Base-by-base conservation (phyloP, 2,329 filamentous ascomycete species). In the Sporothrix luriei region DNA sequence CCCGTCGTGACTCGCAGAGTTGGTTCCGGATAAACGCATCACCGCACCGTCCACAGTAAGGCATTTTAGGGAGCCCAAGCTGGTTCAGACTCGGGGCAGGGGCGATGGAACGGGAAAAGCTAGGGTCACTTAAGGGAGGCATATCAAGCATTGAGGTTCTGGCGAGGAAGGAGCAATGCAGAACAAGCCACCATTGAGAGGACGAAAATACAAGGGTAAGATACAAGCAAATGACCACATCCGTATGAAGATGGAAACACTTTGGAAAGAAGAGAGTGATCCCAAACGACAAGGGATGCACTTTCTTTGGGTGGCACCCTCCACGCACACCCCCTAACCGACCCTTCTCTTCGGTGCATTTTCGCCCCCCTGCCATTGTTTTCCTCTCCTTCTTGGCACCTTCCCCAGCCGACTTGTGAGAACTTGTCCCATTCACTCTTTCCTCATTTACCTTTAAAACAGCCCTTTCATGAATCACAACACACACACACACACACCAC, bases 351-450 rank as follows among this genome's bases (percentile, higher is more conserved):
- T 33, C 33, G 33, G 33, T 33, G 33, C 26, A 33, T n/a, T 16
- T 66, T 6, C 48, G 40, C 65, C 11, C 49, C 51, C 51, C 38
- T 24, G 43, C 40, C 9, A 43, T 59, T 16, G 66, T 49, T 38
- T 16, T 21, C 55, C 57, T 46, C 5, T 7, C 26, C 26, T 33
- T 26, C 26, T 52, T 57, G 38, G 49, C 40, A 9, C 62, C 26
- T 51, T 65, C 43, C 64, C 64, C 33, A 29, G 64, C 64, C 49
- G 64, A 49, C n/a, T 54, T 66, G 48, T 66, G 49, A 54, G 64
- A 54, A n/a, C 40, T 68, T 61, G 61, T 7, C 3, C 61, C 7
- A 21, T 14, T 54, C 65, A 33, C 21, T 55, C 51, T 46, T 46
- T 55, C 49, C 64, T 66, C 48, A 33, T 43, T 54, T 13, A 59